phyloP scores from a whole-genome alignment of 805 yeast species.

The Starmerella stigmatis region DNA sequence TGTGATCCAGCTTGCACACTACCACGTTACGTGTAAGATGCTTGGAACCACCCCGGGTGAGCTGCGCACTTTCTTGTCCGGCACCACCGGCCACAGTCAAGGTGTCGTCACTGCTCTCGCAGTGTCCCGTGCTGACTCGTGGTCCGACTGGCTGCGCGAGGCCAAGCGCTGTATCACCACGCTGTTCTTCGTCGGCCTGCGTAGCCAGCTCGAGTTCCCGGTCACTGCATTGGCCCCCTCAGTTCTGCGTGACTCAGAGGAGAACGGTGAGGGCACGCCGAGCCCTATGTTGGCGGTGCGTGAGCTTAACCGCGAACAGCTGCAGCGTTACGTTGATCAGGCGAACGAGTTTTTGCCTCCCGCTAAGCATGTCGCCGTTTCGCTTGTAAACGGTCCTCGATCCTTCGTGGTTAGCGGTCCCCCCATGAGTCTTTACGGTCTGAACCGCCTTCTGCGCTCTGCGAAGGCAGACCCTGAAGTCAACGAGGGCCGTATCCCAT shows the following conservation, averaged over 20 bases:
- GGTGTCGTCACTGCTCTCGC: constrained; percentile 83
- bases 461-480: constrained; percentile 90
- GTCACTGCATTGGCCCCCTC: constrained; percentile 90
- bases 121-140: constrained; percentile 64
- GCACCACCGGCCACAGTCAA: constrained; percentile 39
- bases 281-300: constrained; percentile 95
- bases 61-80: constrained; percentile 49
- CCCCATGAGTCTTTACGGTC: constrained; percentile 94
- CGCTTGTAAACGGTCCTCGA: constrained; percentile 91
- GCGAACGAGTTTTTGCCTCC: constrained; percentile 90
- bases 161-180: constrained; percentile 71
- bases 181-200: constrained; percentile 85
- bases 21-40: constrained; percentile 73
- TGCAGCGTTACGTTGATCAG: constrained; percentile 63
- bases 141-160: constrained; percentile 70
- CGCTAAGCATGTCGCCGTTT: constrained; percentile 81
- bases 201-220: constrained; percentile 85
- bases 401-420: constrained; percentile 95
- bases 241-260: constrained; percentile 80
- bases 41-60: constrained; percentile 86
- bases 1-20: constrained; percentile 89
- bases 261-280: constrained; percentile 91
- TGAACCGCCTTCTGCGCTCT: constrained; percentile 82
- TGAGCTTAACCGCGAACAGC: constrained; percentile 72
- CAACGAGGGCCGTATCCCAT: constrained; percentile 91